Base-by-base conservation (phyloP, 371 early-diverging fungal genomes). In the Mucor velutinosus region DNA sequence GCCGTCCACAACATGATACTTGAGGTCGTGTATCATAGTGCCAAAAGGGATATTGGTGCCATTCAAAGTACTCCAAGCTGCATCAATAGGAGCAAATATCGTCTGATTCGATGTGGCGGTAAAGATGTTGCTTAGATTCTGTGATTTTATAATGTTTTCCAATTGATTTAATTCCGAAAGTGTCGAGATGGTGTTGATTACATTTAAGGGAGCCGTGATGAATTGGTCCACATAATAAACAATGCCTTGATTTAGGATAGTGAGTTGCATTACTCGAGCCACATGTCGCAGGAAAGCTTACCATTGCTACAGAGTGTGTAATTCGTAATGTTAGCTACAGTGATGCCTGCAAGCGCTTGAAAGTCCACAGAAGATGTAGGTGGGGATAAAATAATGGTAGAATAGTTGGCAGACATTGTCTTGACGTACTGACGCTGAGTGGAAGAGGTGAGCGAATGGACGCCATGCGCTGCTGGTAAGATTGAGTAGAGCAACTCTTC, bases 221-320 rank as follows among this genome's bases (percentile, higher is more conserved):
- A 72, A 69, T 33, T 69, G 64, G 43, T 76, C 72, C 21, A 72
- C 60, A 37, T 66, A 37, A 39, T 76, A 72, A 61, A 76, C 60
- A 15, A 76, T 67, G 53, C 76, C 76, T 76, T 64, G 21, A 47
- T 37, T 37, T 37, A 11, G 10, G 39, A 25, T 32, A 43, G 27
- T 23, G 19, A 30, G 23, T 35, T 25, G 12, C 21, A 43, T 27
- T 25, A 53, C 21, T 33, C 33, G 11, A 30, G 59, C n/a, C 14
- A 37, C 14, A 14, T 37, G 14, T 14, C 4, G 14, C 2, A 14
- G 45, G 41, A 55, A 37, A 41, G 12, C 62, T 65, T 74, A 74
- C 77, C 77, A 58, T 77, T 77, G 43, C 67, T 70, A 62, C 75
- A 77, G 14, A 45, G 47, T 25, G 71, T 71, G 47, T 70, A 43